Percentiles rank a stretch among this genome's conserved stretches.
Conservation (phyloP, 768 basidiomycete genomes). For the Cantharellus anzutake region DNA sequence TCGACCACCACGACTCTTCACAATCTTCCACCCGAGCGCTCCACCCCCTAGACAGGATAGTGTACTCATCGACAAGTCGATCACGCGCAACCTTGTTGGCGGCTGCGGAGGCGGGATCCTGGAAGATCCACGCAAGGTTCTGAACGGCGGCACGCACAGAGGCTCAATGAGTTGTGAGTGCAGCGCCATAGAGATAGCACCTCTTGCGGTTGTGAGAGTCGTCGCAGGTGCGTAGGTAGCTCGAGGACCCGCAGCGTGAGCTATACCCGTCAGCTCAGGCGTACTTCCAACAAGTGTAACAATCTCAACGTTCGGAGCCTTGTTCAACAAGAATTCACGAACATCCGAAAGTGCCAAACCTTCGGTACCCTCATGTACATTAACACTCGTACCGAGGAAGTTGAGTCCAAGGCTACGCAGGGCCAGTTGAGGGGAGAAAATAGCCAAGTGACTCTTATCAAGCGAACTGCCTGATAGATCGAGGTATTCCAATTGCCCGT, state of each 20-base stretch:
- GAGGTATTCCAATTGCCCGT: conserved; percentile 56
- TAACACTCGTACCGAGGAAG: conserved; percentile 54
- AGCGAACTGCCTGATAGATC: conserved; percentile 69
- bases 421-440: conserved; percentile 39
- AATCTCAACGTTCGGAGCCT: conserved; percentile 65
- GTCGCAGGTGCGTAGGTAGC: conserved; percentile 10
- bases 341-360: conserved; percentile 49
- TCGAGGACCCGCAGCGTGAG: conserved; percentile 29
- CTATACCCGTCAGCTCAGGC: conserved; percentile 33
- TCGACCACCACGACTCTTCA: conserved; percentile 82
- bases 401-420: conserved; percentile 83
- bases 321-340: conserved; percentile 43
- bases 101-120: conserved; percentile 19
- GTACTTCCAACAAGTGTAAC: conserved; percentile 63
- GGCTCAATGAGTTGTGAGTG: conserved; percentile 66
- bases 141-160: conserved; percentile 60
- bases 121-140: conserved; percentile 24
- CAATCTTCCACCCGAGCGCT: conserved; percentile 69
- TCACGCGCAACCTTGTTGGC: conserved; percentile 55
- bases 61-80: conserved; percentile 62
- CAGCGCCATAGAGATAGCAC: conserved; percentile 41
- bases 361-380: too few species aligned
- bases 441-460: conserved; percentile 26
- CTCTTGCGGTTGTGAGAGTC: not conserved
- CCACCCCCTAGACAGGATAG: conserved; percentile 58